Evolutionary conservation across 108 stramenopile genomes (phyloP), one percentile per base, ranked within the genome.

Genomic region (Pseudonitzschia multistriata): DNA sequence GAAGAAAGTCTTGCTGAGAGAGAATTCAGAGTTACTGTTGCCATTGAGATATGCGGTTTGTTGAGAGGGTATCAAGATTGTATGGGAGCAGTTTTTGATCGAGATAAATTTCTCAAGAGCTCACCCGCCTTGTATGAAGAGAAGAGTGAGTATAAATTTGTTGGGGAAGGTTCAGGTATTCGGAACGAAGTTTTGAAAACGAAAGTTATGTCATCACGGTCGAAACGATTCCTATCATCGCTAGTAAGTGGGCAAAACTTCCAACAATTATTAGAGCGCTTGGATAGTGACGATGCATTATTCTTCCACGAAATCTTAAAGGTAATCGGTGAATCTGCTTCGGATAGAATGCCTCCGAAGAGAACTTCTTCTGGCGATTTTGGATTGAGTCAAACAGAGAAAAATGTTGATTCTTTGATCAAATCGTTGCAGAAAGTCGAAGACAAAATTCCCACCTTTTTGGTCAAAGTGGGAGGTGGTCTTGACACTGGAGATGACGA

Each of bases 241-340:
- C 74, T 94, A 22, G 90, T 94, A 5, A 94, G 88, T 64, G 77
- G 85, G 0, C 93, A 94, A 67, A 90, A 94, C 53, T 94, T 94
- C 67, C 90, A 91, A 54, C 85, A 86, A 49, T 68, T 94, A 1
- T 71, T 94, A 19, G 93, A 94, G 57, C 53, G 72, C 3, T 63
- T 91, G 17, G 85, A 83, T 25, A 68, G 68, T 39, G 88, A 90
- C 42, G 76, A 83, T 31, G 62, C 65, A 54, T 67, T 74, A 21
- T 91, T 88, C 57, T 94, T 94, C 54, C 88, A 90, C 68, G 90
- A 94, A 74, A 75, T 94, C 27, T 88, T 94, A 88, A 79, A 88
- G 42, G 63, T 72, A 19, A 62, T 67, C 31, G 73, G 73, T 47
- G 72, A 70, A 3, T 39, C 52, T 15, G 21, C 49, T 7, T 49